Evolutionary conservation across 257 asterid species (phyloP), one percentile per base, ranked within the genome.

Genomic region (Thymus mandschuricus): DNA sequence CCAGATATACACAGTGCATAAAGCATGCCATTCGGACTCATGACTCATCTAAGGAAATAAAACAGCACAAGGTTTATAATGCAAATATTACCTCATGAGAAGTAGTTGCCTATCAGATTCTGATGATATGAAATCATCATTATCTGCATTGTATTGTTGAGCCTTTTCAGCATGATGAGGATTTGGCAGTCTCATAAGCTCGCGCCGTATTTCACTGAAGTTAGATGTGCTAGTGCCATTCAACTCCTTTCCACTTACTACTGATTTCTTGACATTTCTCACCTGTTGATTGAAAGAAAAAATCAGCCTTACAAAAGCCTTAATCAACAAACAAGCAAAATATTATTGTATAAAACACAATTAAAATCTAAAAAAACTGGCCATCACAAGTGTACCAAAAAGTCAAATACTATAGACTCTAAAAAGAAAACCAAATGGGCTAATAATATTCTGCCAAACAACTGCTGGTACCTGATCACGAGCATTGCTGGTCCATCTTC

Each of bases 401-500:
- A 21, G 21, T 21, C 21, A 21, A 21, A 3, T 69, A 31, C 59
- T 64, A 44, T 6, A 45, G 31, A 57, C 58, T 15, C 35, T 21
- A 5, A 28, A 4, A 30, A 44, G 41, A 28, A 12, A 59, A 49
- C 34, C 63, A 62, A 64, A 27, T 10, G 35, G 38, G 55, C 56
- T 57, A 62, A 52, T 31, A 64, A 69, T 35, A 10, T 62, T 35
- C 71, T 15, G 31, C 12, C 10, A 52, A 10, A 69, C 10, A 49
- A 51, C 27, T 48, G 65, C 21, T 28, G 64, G 67, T 80, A 95
- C 99, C 97, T 95, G 99, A 45, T 80, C 73, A 11, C 88, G 95
- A 75, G 99, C 96, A 84, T 81, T 87, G 85, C 82, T 85, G 62
- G 97, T 95, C 98, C 99, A 95, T 79, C 91, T 87, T 79, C 90